Evolutionary conservation across 148 eudicot genomes (phyloP).

Genomic region (Pharnaceum exiguum): DNA sequence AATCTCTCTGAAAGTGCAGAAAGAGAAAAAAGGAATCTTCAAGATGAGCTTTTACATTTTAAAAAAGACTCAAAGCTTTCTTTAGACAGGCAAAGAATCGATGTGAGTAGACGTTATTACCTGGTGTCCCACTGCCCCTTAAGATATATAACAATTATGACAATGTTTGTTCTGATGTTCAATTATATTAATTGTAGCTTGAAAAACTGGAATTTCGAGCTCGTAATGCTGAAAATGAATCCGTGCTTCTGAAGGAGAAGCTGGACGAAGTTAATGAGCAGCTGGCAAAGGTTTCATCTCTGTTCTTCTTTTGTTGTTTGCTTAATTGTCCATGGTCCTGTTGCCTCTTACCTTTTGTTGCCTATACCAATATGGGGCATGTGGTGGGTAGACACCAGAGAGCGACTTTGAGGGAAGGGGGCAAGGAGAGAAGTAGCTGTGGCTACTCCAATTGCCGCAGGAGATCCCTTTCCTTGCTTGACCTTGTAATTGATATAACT

Average conservation of each 20-base stretch:
- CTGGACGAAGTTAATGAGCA: constrained; percentile 49
- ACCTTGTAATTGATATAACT: background rate
- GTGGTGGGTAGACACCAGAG: no score
- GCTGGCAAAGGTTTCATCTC: constrained; percentile 45
- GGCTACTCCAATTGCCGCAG: background rate
- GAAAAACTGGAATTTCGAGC: constrained; percentile 80
- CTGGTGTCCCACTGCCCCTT: background rate
- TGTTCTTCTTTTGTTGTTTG: background rate
- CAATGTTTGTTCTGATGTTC: constrained; percentile 1
- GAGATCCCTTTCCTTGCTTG: background rate
- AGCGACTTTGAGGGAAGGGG: no score
- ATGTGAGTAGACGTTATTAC: constrained; percentile 48
- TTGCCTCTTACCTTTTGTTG: background rate
- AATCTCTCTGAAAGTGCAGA: constrained; percentile 48
- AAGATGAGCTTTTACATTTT: constrained; percentile 58
- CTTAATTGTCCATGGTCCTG: background rate
- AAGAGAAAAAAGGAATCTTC: constrained; percentile 58
- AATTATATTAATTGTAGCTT: constrained; percentile 36
- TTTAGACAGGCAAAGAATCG: constrained; percentile 57
- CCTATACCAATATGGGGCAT: background rate
- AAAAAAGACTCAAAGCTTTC: constrained; percentile 71
- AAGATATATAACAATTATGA: background rate
- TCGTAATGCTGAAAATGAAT: constrained; percentile 67
- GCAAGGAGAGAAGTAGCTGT: no score
- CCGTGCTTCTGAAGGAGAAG: constrained; percentile 51